Evolutionary conservation across 352 stramenopile genomes (phyloP).

Genomic region (Globisporangium apiculatum): DNA sequence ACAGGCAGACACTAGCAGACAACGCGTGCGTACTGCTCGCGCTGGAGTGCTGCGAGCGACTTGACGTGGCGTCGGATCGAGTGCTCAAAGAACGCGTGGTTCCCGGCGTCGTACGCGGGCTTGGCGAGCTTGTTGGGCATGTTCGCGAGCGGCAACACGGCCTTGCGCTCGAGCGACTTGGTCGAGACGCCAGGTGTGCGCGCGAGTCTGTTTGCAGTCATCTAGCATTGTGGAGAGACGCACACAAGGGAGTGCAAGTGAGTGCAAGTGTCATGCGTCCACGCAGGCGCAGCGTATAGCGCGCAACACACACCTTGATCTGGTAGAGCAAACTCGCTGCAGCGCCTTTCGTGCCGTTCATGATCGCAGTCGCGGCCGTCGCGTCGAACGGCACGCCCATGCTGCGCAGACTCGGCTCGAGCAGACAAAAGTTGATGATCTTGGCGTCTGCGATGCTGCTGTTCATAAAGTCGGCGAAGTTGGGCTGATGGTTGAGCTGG

Average conservation of each 20-base stretch:
- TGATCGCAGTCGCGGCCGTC: conserved; percentile 67
- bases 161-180: conserved; percentile 34
- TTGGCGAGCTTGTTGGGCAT: conserved; percentile 52
- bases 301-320: conserved; percentile 49
- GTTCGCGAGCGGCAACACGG: conserved; percentile 54
- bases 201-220: conserved; percentile 32
- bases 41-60: conserved; percentile 34
- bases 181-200: conserved; percentile 46
- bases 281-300: no score
- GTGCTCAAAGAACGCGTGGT: conserved; percentile 61
- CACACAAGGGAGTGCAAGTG: not conserved
- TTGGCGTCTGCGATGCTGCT: conserved; percentile 70
- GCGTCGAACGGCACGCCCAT: conserved; percentile 76
- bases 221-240: conserved; percentile 15
- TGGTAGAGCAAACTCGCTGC: conserved; percentile 81
- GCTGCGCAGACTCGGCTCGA: conserved; percentile 69
- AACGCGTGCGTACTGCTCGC: conserved; percentile 33
- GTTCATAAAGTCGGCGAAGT: conserved; percentile 78
- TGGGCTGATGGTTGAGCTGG: conserved; percentile 86
- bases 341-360: conserved; percentile 60
- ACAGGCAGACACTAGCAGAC: not conserved
- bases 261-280: not conserved
- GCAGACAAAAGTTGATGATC: conserved; percentile 85
- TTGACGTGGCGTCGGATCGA: conserved; percentile 55
- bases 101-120: conserved; percentile 41